These are phyloP conservation scores for Xylaria intraflava DNA, from an alignment of 495 filamentous ascomycete genomes.

Conservation along the genomic window DNA sequence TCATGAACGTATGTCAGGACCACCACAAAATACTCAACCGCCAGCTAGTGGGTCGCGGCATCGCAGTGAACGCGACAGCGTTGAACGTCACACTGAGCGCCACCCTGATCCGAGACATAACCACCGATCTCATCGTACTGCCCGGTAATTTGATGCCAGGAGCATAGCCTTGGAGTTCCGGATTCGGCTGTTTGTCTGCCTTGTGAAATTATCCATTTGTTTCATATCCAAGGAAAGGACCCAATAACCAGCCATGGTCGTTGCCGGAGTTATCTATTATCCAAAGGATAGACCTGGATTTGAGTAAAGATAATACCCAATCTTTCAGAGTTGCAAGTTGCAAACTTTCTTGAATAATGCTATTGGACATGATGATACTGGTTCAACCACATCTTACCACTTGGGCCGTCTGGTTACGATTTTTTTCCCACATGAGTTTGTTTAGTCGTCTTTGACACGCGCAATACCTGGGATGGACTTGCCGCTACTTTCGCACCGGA, in stretches of 20 bases:
- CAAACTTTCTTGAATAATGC: constrained; percentile 34
- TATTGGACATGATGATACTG: constrained; percentile 19
- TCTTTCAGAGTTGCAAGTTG: constrained; percentile 41
- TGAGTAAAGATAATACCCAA: constrained; percentile 25
- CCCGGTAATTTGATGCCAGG: constrained; percentile 22
- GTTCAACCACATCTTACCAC: constrained; percentile 11
- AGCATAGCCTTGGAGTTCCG: constrained; percentile 22
- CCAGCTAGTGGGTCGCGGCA: constrained; percentile 29
- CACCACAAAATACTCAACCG: constrained; percentile 28
- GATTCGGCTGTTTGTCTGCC: constrained; percentile 15
- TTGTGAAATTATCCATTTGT: constrained; percentile 23
- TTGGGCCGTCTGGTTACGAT: constrained; percentile 8
- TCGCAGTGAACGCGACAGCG: constrained; percentile 30
- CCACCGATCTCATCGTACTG: constrained; percentile 23
- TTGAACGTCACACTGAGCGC: constrained; percentile 33
- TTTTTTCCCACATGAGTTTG: constrained; percentile 22
- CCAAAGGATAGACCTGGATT: constrained; percentile 36
- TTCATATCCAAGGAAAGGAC: constrained; percentile 31
- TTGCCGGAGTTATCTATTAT: constrained; percentile 26
- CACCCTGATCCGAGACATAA: constrained; percentile 34
- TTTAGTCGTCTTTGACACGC: constrained; percentile 28
- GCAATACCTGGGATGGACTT: constrained; percentile 24
- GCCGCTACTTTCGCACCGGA: constrained; percentile 30
- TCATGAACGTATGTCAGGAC: constrained; percentile 20
- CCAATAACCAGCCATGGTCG: constrained; percentile 18